Evolutionary conservation across 2,329 filamentous ascomycete species (phyloP).

Genomic region (Purpureocillium lavendulum): DNA sequence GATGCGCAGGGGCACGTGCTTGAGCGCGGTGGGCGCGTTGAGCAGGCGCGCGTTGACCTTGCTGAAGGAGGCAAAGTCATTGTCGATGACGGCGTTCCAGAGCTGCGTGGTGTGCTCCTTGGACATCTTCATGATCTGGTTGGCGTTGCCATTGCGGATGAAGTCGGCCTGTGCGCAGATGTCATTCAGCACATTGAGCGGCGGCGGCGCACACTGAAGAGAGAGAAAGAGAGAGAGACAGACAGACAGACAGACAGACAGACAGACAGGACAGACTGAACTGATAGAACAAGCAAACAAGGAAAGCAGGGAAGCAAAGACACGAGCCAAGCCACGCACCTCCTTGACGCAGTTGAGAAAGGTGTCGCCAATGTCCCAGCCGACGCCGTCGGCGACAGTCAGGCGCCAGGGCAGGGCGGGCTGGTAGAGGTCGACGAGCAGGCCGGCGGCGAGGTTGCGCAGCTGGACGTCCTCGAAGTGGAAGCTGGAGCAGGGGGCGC

Average conservation of each 20-base stretch:
- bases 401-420: conserved; percentile 47
- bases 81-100: conserved; percentile 72
- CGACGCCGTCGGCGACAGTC: conserved; percentile 43
- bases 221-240: no score
- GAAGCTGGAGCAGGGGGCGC: conserved; percentile 47
- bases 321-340: conserved; percentile 24
- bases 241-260: neutral
- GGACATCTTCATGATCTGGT: conserved; percentile 81
- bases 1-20: conserved; percentile 78
- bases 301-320: neutral
- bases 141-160: conserved; percentile 77
- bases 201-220: no score
- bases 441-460: conserved; percentile 43
- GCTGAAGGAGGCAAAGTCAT: conserved; percentile 65
- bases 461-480: conserved; percentile 47
- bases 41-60: conserved; percentile 71
- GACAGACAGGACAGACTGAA: no score
- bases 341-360: conserved; percentile 59
- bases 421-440: conserved; percentile 49
- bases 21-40: conserved; percentile 64
- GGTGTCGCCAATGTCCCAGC: conserved; percentile 53
- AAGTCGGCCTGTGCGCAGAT: conserved; percentile 62
- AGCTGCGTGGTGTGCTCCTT: conserved; percentile 76
- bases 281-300: no score
- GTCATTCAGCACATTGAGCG: no score